Conservation (phyloP, 1,284 basidiomycete genomes). For the Ceratobasidium sp. region DNA sequence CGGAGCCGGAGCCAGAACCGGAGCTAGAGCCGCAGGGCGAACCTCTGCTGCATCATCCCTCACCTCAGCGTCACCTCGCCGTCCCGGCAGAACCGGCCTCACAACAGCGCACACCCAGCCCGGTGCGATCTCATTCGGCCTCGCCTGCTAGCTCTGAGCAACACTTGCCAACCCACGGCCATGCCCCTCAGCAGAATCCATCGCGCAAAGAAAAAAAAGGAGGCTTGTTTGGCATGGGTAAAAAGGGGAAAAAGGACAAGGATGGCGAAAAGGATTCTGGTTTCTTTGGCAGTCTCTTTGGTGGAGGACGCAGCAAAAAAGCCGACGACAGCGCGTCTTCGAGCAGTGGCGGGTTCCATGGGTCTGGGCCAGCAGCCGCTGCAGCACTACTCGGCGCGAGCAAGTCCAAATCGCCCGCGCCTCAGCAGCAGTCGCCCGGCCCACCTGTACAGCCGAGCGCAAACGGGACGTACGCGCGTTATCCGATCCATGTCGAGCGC, state of each 20-base stretch:
- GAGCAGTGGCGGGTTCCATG: slow-evolving; percentile 62
- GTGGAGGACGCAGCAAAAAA: slow-evolving; percentile 77
- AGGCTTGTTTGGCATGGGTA: slow-evolving; percentile 41
- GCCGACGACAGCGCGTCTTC: slow-evolving; percentile 65
- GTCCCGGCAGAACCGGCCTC: slow-evolving; percentile 50
- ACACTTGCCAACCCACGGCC: slow-evolving; percentile 51
- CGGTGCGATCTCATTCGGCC: slow-evolving; percentile 57
- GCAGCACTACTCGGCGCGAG: slow-evolving; percentile 83
- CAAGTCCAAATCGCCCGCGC: slow-evolving; percentile 77
- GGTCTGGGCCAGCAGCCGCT: slow-evolving; percentile 80
- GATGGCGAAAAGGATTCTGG: slow-evolving; percentile 70
- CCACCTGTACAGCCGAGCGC: slow-evolving; percentile 62
- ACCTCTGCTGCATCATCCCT: slow-evolving; percentile 51
- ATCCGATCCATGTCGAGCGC: slow-evolving; percentile 97
- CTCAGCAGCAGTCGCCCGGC: slow-evolving; percentile 50
- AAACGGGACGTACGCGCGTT: slow-evolving; percentile 74
- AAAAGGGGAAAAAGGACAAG: slow-evolving; percentile 53
- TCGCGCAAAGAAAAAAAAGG: slow-evolving; percentile 44
- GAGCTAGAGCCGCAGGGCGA: slow-evolving; percentile 58
- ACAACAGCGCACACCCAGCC: slow-evolving; percentile 63
- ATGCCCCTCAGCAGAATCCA: slow-evolving; percentile 49
- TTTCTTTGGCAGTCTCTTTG: slow-evolving; percentile 90
- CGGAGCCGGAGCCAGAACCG: slow-evolving; percentile 60
- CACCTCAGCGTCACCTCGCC: slow-evolving; percentile 48
- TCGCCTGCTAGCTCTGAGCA: slow-evolving; percentile 60